Conservation (phyloP, 257 asterid genomes). For the Linaria vulgaris region DNA sequence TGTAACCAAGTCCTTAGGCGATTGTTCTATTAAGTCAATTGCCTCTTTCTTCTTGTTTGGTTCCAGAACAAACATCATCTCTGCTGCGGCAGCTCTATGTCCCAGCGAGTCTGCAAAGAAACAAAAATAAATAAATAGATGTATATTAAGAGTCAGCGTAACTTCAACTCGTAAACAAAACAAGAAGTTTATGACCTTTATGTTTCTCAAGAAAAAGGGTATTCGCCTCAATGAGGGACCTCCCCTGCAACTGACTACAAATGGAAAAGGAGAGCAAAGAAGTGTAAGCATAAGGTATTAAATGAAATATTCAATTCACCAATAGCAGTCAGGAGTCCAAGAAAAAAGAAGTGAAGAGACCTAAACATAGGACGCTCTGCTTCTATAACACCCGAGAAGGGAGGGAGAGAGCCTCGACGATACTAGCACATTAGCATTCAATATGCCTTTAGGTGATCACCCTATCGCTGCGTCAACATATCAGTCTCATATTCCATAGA, state of each 20-base stretch:
- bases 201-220: constrained; percentile 67
- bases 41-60: constrained; percentile 80
- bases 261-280: constrained; percentile 21
- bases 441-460: too few relatives aligned
- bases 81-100: constrained; percentile 93
- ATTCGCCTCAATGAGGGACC: constrained; percentile 80
- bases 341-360: constrained; percentile 29
- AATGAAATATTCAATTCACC: constrained; percentile 3
- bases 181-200: constrained; percentile 46
- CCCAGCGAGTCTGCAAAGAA: constrained; percentile 63
- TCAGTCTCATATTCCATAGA: too few relatives aligned
- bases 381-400: constrained; percentile 78
- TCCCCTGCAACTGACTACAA: constrained; percentile 76
- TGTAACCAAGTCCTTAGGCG: constrained; percentile 46
- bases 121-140: constrained; percentile 13
- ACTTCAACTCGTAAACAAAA: constrained; percentile 12
- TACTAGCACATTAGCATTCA: too few relatives aligned
- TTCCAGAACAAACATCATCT: constrained; percentile 73
- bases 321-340: background rate
- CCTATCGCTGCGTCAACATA: too few relatives aligned
- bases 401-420: too few relatives aligned
- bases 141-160: constrained; percentile 1
- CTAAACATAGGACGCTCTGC: constrained; percentile 75
- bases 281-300: constrained; percentile 15
- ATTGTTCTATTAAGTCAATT: constrained; percentile 70